A percentile compares a stretch with the other conserved stretches of the same genome.
Conservation (phyloP, 441 rosid genomes). For the Rhodomyrtus psidioides region DNA sequence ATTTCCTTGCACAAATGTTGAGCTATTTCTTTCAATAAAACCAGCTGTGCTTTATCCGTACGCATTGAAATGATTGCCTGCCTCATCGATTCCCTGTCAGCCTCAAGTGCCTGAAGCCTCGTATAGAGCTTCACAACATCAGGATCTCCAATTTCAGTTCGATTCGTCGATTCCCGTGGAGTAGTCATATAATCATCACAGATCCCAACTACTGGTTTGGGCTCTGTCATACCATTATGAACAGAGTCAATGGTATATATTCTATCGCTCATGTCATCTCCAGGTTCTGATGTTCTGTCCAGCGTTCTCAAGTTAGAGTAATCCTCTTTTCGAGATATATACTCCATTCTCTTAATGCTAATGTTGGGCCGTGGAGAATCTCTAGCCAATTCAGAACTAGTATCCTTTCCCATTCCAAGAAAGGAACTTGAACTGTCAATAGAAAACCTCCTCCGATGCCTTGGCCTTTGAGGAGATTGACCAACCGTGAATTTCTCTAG, state of each 20-base stretch:
- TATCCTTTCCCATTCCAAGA: constrained; percentile 34
- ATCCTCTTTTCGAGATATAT: constrained; percentile 28
- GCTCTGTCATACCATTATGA: constrained; percentile 28
- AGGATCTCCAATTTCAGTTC: constrained; percentile 52
- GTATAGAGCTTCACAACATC: constrained; percentile 73
- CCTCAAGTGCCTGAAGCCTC: constrained; percentile 97
- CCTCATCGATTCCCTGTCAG: constrained; percentile 98
- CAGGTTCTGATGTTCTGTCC: constrained; percentile 46
- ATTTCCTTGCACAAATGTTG: constrained; percentile 77
- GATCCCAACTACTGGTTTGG: constrained; percentile 37
- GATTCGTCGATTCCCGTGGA: constrained; percentile 38
- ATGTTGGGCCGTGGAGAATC: constrained; percentile 51
- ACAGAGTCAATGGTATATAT: constrained; percentile 86
- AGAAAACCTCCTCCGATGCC: constrained; percentile 48
- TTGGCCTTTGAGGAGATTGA: constrained; percentile 57
- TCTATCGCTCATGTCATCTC: constrained; percentile 77
- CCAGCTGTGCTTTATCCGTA: constrained; percentile 87
- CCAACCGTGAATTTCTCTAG: constrained; percentile 74
- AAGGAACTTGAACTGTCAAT: constrained; percentile 54
- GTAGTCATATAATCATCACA: constrained; percentile 36
- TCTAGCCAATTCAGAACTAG: constrained; percentile 20
- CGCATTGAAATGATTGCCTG: constrained; percentile 92
- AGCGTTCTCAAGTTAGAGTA: constrained; percentile 25
- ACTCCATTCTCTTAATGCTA: constrained; percentile 48
- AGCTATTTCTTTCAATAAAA: constrained; percentile 89